Base-by-base conservation (phyloP, 2,329 filamentous ascomycete species). In the Allantophomopsis lycopodina region DNA sequence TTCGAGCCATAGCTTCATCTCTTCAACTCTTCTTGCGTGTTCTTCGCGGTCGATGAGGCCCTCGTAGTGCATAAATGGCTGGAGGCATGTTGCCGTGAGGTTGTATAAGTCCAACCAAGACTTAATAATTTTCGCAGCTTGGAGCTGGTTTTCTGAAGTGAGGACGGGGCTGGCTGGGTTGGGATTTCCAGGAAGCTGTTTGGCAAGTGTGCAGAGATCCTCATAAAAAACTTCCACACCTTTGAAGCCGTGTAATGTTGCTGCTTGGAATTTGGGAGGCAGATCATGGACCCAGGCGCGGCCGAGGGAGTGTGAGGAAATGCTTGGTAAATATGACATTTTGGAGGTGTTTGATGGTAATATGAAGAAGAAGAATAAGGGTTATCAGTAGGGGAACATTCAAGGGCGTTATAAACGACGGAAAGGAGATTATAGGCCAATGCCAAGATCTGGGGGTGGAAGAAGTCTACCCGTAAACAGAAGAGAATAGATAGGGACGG, bases 171-270 rank as follows among this genome's bases (percentile, higher is more conserved):
- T 12, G 23, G 23, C 23, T 28, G 23, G 23, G 11, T 28, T 28
- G 11, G 23, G 23, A 2, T 48, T 47, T 7, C 46, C 46, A 3
- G 48, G 46, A 16, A 46, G 43, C 15, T 44, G 40, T 32, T 44
- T 38, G 47, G 79, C 73, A 12, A 81, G 52, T 49, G 76, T 73
- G 42, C 73, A 62, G 3, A 89, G 68, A 55, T 89, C 83, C 54
- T 89, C 83, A 56, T 80, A 77, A 63, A 86, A 87, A 15, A 87
- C 66, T 55, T 89, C 83, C 46, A 89, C 72, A 38, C 79, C 81
- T 42, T 69, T 57, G 53, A 85, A 75, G 15, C 76, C 77, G 48
- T 81, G 68, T 40, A 66, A 63, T 5, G 71, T 63, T 8, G 83
- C 83, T 61, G 76, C 71, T 53, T 77, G 67, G 37, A 89, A 69